phyloP scores from a whole-genome alignment of 2,329 filamentous ascomycete genomes.

The Didymosphaeria variabile region DNA sequence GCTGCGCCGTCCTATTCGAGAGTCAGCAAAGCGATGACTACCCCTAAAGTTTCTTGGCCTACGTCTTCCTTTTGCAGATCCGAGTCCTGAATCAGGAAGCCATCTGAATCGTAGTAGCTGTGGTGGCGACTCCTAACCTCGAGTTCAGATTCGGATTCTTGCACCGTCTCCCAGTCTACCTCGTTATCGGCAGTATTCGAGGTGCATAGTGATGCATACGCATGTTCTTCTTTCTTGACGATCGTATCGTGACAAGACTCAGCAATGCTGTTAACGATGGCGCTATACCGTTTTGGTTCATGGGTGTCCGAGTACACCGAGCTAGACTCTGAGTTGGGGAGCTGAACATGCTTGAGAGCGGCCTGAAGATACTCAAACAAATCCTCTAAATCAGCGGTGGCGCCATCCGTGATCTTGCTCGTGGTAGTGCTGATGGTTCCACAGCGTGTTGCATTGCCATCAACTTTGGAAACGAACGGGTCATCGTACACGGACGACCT shows the following conservation, averaged over 20 bases:
- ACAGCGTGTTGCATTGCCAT: neutral
- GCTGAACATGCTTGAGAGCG: neutral
- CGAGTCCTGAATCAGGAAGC: neutral
- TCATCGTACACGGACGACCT: neutral
- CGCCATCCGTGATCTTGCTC: neutral
- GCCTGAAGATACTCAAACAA: neutral
- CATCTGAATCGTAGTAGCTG: neutral
- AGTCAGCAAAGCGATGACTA: too few species aligned
- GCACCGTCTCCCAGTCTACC: neutral
- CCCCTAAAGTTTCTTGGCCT: too few species aligned
- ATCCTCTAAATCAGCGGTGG: neutral
- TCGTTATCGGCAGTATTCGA: neutral
- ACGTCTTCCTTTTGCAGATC: neutral
- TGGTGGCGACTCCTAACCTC: neutral
- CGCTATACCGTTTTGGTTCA: neutral
- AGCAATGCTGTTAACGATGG: neutral
- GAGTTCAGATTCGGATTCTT: neutral
- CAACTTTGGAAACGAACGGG: neutral
- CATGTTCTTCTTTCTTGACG: neutral
- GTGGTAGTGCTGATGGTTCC: neutral
- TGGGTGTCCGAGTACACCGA: neutral
- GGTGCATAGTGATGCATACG: neutral
- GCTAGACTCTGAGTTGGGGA: neutral
- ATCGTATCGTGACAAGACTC: neutral
- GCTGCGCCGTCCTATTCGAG: neutral